phyloP scores from a whole-genome alignment of 345 rosid genomes.

The Anastatica hierochuntica region DNA sequence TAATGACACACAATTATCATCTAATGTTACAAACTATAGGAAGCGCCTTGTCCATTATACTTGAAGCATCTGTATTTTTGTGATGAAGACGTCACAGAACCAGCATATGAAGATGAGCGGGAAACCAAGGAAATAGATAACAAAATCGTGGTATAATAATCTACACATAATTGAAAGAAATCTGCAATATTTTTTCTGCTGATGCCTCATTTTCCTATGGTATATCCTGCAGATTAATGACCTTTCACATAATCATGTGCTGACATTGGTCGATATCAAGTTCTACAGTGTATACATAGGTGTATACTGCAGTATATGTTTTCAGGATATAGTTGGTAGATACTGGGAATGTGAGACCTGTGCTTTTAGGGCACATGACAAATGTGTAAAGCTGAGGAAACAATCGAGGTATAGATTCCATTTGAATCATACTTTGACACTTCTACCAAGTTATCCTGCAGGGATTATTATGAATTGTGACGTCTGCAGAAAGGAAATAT shows the following conservation, averaged over 20 bases:
- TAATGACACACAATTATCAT: not conserved
- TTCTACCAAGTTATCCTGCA: not conserved
- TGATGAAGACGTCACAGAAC: not conserved
- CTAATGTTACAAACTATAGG: not conserved
- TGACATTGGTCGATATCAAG: too few relatives aligned
- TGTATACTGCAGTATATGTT: too few relatives aligned
- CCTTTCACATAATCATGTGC: too few relatives aligned
- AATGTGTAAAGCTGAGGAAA: not conserved
- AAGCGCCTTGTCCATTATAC: not conserved
- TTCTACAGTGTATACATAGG: too few relatives aligned
- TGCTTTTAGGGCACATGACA: not conserved
- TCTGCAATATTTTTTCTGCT: too few relatives aligned
- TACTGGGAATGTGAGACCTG: not conserved
- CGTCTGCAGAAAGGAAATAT: not conserved
- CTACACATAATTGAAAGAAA: too few relatives aligned
- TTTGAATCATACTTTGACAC: not conserved
- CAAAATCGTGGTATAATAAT: not conserved
- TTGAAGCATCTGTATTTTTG: not conserved
- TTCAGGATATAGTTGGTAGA: not conserved
- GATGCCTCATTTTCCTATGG: too few relatives aligned
- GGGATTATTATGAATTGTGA: not conserved
- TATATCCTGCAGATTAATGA: too few relatives aligned
- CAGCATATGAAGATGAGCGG: not conserved
- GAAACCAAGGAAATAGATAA: not conserved
- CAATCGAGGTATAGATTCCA: slow-evolving; percentile 2